These are phyloP conservation scores for Solanum sparsipilum DNA, from an alignment of 257 asterid genomes.

Conservation along the genomic window DNA sequence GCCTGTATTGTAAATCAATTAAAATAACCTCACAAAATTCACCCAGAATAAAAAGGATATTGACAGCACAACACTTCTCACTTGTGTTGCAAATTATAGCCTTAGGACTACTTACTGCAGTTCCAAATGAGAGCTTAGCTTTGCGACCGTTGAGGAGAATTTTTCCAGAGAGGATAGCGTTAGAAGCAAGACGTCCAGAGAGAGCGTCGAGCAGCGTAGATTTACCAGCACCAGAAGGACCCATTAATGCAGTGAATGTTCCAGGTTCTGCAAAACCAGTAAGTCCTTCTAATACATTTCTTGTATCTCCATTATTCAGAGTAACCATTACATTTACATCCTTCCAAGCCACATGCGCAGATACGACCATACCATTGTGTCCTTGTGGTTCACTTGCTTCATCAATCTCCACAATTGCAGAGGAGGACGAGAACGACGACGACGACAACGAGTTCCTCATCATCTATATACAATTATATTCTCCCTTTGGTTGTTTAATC, in stretches of 20 bases:
- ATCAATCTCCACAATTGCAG: not conserved
- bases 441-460: not conserved
- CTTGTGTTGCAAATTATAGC: not conserved
- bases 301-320: not conserved
- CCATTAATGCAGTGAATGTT: not conserved
- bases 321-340: not conserved
- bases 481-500: not conserved
- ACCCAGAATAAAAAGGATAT: not conserved
- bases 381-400: not conserved
- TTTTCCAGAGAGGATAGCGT: not conserved
- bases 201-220: not conserved
- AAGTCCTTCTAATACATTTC: not conserved
- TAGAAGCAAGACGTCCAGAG: not conserved
- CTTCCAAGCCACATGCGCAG: not conserved
- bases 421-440: not conserved
- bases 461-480: not conserved
- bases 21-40: not conserved
- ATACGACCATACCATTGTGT: not conserved
- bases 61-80: not conserved
- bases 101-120: not conserved
- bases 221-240: not conserved
- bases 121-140: not conserved
- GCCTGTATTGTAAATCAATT: not conserved
- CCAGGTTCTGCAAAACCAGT: not conserved
- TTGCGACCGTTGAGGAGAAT: not conserved